A percentile compares a stretch with the other conserved stretches of the same genome.
Evolutionary conservation across 768 basidiomycete genomes (phyloP).

Genomic region (Russula olivacea): DNA sequence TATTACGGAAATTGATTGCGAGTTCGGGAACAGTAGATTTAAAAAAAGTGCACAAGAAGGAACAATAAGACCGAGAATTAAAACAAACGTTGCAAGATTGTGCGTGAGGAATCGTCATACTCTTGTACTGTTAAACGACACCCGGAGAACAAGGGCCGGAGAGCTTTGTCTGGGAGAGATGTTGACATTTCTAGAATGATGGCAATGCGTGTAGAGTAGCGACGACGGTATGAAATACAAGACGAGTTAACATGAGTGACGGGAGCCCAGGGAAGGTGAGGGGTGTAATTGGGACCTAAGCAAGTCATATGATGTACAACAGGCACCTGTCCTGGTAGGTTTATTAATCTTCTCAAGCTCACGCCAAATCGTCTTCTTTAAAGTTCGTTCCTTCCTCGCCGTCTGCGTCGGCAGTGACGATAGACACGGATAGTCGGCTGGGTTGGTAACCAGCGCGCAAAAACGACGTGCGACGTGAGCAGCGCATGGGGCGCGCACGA

Average conservation of each 20-base stretch:
- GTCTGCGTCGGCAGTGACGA: background rate
- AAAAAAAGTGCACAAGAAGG: conserved; percentile 2
- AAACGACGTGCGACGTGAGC: conserved; percentile 11
- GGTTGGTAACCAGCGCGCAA: conserved; percentile 20
- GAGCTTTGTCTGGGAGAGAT: background rate
- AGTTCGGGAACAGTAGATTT: background rate
- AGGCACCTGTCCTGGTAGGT: conserved; percentile 20
- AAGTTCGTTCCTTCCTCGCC: background rate
- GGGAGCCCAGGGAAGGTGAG: background rate
- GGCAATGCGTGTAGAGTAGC: conserved; percentile 11
- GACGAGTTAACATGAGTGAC: conserved; percentile 8
- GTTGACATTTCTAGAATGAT: conserved; percentile 5
- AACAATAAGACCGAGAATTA: conserved; percentile 8
- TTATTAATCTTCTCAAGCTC: conserved; percentile 1
- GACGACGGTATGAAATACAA: conserved; percentile 17
- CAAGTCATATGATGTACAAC: conserved; percentile 17
- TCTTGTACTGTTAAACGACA: background rate
- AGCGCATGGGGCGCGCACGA: conserved; percentile 23
- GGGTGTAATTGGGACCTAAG: conserved; percentile 4
- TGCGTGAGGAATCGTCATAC: conserved; percentile 5
- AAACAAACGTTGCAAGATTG: background rate
- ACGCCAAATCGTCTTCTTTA: conserved; percentile 1
- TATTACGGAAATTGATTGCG: background rate
- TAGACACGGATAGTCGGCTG: conserved; percentile 19
- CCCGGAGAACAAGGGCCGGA: background rate